Evolutionary conservation across 495 filamentous ascomycete species (phyloP), one percentile per base, ranked within the genome.

Genomic region (Aspergillus sparsus): DNA sequence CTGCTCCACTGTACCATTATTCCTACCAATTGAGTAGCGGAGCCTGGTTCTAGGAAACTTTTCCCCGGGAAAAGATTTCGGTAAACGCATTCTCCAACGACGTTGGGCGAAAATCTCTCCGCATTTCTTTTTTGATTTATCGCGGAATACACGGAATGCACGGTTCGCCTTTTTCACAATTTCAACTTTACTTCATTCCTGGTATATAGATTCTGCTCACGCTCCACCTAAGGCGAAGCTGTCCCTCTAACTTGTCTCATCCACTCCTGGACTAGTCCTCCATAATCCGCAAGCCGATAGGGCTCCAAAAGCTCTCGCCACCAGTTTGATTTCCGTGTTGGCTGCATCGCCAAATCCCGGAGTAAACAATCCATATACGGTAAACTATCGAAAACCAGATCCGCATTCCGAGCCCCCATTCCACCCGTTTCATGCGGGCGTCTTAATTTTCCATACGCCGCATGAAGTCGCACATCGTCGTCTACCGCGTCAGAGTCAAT

Each of bases 311-410:
- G 60, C 65, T 83, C 82, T 0, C 68, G 69, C 32, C 75, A 70
- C 72, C 76, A 34, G n/a, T 61, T 60, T 1, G 50, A 49, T 56
- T 80, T 80, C 55, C 77, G 64, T 51, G 46, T 58, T 21, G 49
- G 58, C 21, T 61, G 37, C 31, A 83, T 63, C 8, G 84, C 86
- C 18, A 89, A 55, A 64, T 89, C 87, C 5, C 67, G 62, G 34
- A 87, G 67, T 66, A 89, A 52, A 63, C 85, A 62, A 68, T 90
- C 88, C 6, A 87, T 68, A 65, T 89, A 91, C 41, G 87, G 83
- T 45, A 89, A 54, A 3, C 72, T 76, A 62, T 90, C 87, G 63
- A 87, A 88, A 82, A 58, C 81, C 55, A 87, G 77, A 59, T 87
- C 85, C 2, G 82, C 82, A 60, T 78, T 78, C 65, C 76, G 74